phyloP scores from a whole-genome alignment of 2,329 filamentous ascomycete species.

The Sporothrix luriei region DNA sequence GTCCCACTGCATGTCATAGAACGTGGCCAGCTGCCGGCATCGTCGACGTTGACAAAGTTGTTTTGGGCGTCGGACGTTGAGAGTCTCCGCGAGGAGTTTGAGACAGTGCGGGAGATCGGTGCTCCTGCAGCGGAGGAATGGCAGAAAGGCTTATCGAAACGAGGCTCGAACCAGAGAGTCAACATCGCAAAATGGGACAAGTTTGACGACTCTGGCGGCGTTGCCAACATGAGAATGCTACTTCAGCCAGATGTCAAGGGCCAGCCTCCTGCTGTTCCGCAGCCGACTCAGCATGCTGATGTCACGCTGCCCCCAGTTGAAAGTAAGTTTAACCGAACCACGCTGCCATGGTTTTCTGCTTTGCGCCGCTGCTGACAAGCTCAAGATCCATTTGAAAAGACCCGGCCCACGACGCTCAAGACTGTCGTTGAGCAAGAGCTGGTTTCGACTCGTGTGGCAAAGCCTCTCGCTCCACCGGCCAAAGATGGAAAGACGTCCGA shows the following conservation, averaged over 20 bases:
- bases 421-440: not conserved
- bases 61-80: slow-evolving; percentile 67
- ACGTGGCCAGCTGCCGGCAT: slow-evolving; percentile 50
- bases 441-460: too few species aligned
- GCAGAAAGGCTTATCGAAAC: slow-evolving; percentile 70
- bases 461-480: not conserved
- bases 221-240: slow-evolving; percentile 46
- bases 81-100: slow-evolving; percentile 63
- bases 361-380: not conserved
- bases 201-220: slow-evolving; percentile 60
- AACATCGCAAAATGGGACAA: slow-evolving; percentile 74
- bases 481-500: slow-evolving; percentile 48
- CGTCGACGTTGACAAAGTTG: slow-evolving; percentile 62
- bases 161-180: slow-evolving; percentile 61
- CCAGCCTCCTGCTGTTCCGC: not conserved
- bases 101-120: slow-evolving; percentile 67
- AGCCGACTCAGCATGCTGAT: not conserved
- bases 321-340: not conserved
- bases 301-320: not conserved
- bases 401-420: not conserved
- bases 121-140: slow-evolving; percentile 71
- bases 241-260: not conserved
- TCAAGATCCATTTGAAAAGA: not conserved
- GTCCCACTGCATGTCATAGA: slow-evolving; percentile 60
- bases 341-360: too few species aligned